Evolutionary conservation across 129 eudicot genomes (phyloP), one percentile per base, ranked within the genome.

Genomic region (Oenanthe sinensis): DNA sequence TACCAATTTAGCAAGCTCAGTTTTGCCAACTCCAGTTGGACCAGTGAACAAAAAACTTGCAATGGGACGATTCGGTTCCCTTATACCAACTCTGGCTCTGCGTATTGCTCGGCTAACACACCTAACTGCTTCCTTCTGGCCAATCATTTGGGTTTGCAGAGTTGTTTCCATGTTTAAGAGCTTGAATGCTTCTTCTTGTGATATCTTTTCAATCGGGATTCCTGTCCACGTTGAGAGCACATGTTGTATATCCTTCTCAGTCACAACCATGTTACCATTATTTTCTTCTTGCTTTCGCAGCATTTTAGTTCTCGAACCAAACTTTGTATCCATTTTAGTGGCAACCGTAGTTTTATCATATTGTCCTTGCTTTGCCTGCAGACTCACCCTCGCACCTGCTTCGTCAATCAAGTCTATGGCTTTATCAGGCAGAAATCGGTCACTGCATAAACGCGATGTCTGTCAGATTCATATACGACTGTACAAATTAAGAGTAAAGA

Each of bases 31-130:
- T 7, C 80, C 84, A 0, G 80, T 81, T 6, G 84, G 75, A 0
- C 84, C 84, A 14, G 76, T 33, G 76, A 81, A 81, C 9, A 81
- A 12, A 74, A 81, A 75, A 44, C 81, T 82, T 5, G 84, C 77
- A 9, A 82, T 76, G 8, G 84, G 84, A 12, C 81, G 72, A 48
- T 47, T 48, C 2, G 81, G 79, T 20, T 82, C 81, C 75, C 74
- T 77, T 3, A 82, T n/a, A 0, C 81, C 81, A 33, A 71, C 81
- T 50, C 22, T 33, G 10, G 85, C 78, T 9, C 81, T 68, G 49
- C 80, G 73, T 72, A 81, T 40, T 1, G 80, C 84, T 19, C 76
- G 50, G 40, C 75, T 58, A 8, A 81, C 55, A 20, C 54, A 62
- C 40, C 30, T 30, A 36, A 81, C 84, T 1, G 84, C 84, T 14